These are phyloP conservation scores for Kwoniella shivajii DNA, from an alignment of 1,284 basidiomycete species.

Conservation along the genomic window DNA sequence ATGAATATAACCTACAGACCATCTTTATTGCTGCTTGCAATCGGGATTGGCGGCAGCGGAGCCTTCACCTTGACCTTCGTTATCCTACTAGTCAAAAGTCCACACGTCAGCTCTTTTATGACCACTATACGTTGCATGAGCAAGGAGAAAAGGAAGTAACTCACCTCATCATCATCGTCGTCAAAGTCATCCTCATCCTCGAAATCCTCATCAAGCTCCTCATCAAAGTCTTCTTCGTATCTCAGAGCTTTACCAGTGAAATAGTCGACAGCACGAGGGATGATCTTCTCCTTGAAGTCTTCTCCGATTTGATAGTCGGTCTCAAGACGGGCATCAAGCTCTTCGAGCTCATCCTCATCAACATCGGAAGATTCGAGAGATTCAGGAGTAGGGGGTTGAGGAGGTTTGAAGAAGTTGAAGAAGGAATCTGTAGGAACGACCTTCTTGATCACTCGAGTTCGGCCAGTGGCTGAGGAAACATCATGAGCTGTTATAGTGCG, in stretches of 20 bases:
- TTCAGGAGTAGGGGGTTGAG: constrained; percentile 71
- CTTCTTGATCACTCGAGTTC: constrained; percentile 88
- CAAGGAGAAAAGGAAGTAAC: background rate
- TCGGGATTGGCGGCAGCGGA: constrained; percentile 36
- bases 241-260: constrained; percentile 96
- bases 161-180: constrained; percentile 25
- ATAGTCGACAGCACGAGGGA: constrained; percentile 91
- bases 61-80: constrained; percentile 17
- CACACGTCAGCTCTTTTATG: constrained; percentile 18
- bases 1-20: background rate
- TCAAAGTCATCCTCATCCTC: constrained; percentile 57
- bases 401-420: constrained; percentile 96
- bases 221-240: constrained; percentile 77
- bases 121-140: background rate
- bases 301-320: constrained; percentile 98
- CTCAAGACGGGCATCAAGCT: constrained; percentile 90
- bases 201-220: constrained; percentile 66
- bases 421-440: constrained; percentile 85
- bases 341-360: constrained; percentile 83
- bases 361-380: constrained; percentile 72
- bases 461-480: constrained; percentile 73
- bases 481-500: background rate
- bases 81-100: constrained; percentile 32
- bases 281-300: constrained; percentile 97
- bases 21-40: constrained; percentile 50